Percentiles rank a stretch among this genome's conserved stretches.
phyloP scores from a whole-genome alignment of 2,329 filamentous ascomycete species.

The Colletotrichum orchidophilum region DNA sequence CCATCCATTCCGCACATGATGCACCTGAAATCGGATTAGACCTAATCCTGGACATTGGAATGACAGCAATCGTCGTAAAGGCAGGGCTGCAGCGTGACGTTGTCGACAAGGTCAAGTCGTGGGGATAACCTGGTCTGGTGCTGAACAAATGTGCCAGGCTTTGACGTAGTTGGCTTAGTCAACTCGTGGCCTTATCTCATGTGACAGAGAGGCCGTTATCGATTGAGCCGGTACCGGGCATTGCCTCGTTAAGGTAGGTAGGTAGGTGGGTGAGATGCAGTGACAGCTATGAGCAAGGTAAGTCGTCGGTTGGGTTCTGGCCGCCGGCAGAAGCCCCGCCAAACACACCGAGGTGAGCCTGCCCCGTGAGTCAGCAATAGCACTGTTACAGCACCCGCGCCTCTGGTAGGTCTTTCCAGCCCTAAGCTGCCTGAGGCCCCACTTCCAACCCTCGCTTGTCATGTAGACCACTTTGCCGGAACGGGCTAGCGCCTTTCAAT shows the following conservation, averaged over 20 bases:
- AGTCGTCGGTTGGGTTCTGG: not conserved
- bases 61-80: not conserved
- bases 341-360: slow-evolving; percentile 2
- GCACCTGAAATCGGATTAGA: not conserved
- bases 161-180: slow-evolving; percentile 26
- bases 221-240: not conserved
- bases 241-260: not conserved
- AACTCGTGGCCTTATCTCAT: not conserved
- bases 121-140: slow-evolving; percentile 10
- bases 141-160: not conserved
- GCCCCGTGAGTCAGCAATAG: slow-evolving; percentile 3
- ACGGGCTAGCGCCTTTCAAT: slow-evolving; percentile 42
- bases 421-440: slow-evolving; percentile 47
- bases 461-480: slow-evolving; percentile 41
- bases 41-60: not conserved
- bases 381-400: not conserved
- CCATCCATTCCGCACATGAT: slow-evolving; percentile 21
- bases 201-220: not conserved
- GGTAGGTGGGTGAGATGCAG: not conserved
- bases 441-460: slow-evolving; percentile 47
- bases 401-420: slow-evolving; percentile 50
- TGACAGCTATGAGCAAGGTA: not conserved
- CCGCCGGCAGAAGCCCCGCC: not conserved
- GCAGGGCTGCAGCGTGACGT: slow-evolving; percentile 33
- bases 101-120: not conserved